Evolutionary conservation across 108 stramenopile genomes (phyloP).

Genomic region (Cyclotella kingstonii): DNA sequence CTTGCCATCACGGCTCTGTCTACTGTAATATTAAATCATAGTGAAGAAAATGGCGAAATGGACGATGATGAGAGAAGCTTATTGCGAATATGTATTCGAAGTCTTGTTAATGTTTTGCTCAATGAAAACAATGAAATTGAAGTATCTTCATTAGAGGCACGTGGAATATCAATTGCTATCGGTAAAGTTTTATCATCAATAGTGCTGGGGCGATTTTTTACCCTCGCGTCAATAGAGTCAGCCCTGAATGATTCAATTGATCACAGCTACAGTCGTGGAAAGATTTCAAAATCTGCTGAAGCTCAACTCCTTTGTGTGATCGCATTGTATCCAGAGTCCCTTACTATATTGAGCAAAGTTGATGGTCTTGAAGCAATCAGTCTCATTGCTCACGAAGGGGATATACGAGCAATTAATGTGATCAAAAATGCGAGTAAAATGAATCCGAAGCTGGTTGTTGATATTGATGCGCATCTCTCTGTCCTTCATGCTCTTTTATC

Average conservation of each 20-base stretch:
- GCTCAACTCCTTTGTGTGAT: slow-evolving; percentile 73
- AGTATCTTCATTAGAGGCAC: slow-evolving; percentile 52
- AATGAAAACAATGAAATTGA: slow-evolving; percentile 16
- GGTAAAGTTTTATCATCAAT: slow-evolving; percentile 71
- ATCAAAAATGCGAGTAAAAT: slow-evolving; percentile 60
- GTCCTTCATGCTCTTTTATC: slow-evolving; percentile 54
- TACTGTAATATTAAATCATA: slow-evolving; percentile 59
- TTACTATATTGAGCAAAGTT: slow-evolving; percentile 52
- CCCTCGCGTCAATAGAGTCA: slow-evolving; percentile 54
- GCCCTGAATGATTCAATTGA: slow-evolving; percentile 20
- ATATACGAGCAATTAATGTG: slow-evolving; percentile 56
- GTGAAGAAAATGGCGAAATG: slow-evolving; percentile 28
- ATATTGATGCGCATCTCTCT: slow-evolving; percentile 58
- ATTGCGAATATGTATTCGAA: slow-evolving; percentile 57
- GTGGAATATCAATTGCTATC: slow-evolving; percentile 55
- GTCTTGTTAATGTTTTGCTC: slow-evolving; percentile 58
- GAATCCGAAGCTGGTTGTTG: slow-evolving; percentile 55
- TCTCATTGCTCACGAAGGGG: slow-evolving; percentile 78
- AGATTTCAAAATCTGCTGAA: slow-evolving; percentile 70
- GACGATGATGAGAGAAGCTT: slow-evolving; percentile 60
- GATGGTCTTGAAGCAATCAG: slow-evolving; percentile 76
- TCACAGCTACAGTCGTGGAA: slow-evolving; percentile 15
- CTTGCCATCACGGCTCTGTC: slow-evolving; percentile 69
- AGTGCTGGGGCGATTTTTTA: slow-evolving; percentile 71
- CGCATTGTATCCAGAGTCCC: slow-evolving; percentile 60